Evolutionary conservation across 2,329 filamentous ascomycete genomes (phyloP).

Genomic region (Magnaporthiopsis rhizophila): DNA sequence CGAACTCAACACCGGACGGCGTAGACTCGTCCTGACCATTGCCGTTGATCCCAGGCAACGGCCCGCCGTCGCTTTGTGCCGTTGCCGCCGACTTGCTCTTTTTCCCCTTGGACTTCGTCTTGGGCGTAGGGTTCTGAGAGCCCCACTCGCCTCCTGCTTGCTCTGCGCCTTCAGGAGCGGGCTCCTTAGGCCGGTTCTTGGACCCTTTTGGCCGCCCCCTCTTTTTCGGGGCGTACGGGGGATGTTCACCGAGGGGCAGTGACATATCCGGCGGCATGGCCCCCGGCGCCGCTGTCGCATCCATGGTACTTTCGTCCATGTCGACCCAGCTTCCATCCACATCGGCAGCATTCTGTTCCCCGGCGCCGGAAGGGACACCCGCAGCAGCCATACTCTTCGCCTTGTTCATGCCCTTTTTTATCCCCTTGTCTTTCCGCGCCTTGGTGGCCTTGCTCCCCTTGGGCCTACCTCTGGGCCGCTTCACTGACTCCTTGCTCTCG

Average conservation of each 20-base stretch:
- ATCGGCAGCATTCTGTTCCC: slow-evolving; percentile 2
- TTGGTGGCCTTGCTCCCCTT: slow-evolving; percentile 48
- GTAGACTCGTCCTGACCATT: background rate
- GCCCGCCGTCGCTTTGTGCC: background rate
- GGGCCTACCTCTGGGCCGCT: slow-evolving; percentile 43
- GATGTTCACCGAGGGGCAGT: background rate
- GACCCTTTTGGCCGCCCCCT: slow-evolving; percentile 45
- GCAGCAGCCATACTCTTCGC: slow-evolving; percentile 6
- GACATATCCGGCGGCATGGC: background rate
- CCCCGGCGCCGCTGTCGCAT: slow-evolving; percentile 10
- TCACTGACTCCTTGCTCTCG: slow-evolving; percentile 15
- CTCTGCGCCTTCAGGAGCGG: background rate
- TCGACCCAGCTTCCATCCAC: slow-evolving; percentile 38
- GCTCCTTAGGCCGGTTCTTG: slow-evolving; percentile 37
- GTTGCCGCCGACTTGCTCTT: background rate
- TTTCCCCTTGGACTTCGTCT: background rate
- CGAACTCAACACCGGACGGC: background rate
- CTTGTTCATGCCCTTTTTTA: slow-evolving; percentile 35
- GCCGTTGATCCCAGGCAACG: background rate
- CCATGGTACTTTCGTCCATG: slow-evolving; percentile 29
- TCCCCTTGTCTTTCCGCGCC: slow-evolving; percentile 38
- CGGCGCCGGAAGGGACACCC: slow-evolving; percentile 4
- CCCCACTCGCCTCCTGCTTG: background rate
- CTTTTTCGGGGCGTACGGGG: slow-evolving; percentile 23
- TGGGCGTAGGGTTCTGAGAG: background rate